A percentile compares a stretch with the other conserved stretches of the same genome.
These are phyloP conservation scores for Metroxylon sagu DNA, from an alignment of 176 grass and related monocot genomes.

Conservation along the genomic window DNA sequence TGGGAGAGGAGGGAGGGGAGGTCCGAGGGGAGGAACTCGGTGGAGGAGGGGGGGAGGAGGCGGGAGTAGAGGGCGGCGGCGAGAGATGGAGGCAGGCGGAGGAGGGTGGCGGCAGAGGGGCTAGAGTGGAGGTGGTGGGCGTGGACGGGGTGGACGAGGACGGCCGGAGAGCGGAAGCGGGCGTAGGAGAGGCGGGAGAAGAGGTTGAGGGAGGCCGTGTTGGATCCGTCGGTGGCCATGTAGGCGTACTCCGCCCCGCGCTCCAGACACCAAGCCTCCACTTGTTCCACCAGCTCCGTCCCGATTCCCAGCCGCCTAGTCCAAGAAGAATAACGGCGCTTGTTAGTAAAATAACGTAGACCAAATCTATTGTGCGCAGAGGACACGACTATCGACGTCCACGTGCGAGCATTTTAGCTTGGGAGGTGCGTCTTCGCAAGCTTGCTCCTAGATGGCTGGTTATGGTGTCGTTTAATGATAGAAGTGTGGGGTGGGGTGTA, in stretches of 20 bases:
- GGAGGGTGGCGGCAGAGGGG: constrained; percentile 15
- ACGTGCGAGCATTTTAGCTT: no score
- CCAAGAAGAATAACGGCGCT: no score
- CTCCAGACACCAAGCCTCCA: constrained; percentile 39
- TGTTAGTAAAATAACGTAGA: background rate
- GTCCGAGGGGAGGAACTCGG: constrained; percentile 69
- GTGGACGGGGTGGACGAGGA: constrained; percentile 59
- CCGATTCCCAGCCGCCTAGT: constrained; percentile 50
- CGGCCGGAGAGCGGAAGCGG: constrained; percentile 41
- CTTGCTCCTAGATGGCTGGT: no score
- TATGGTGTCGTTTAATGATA: no score
- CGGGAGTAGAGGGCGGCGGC: constrained; percentile 31
- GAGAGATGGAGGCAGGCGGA: constrained; percentile 26
- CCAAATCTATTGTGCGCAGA: background rate
- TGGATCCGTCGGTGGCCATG: constrained; percentile 52
- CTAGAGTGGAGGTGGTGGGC: constrained; percentile 16
- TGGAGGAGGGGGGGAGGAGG: constrained; percentile 22
- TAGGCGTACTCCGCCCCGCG: constrained; percentile 39
- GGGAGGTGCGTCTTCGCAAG: no score
- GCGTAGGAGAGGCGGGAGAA: constrained; percentile 53
- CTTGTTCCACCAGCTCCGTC: constrained; percentile 33
- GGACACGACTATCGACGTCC: no score
- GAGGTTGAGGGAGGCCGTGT: constrained; percentile 57
- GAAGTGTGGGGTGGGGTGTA: no score
- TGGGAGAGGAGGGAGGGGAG: constrained; percentile 48